Base-by-base conservation (phyloP, 495 filamentous ascomycete species). In the Bombardia bombarda region DNA sequence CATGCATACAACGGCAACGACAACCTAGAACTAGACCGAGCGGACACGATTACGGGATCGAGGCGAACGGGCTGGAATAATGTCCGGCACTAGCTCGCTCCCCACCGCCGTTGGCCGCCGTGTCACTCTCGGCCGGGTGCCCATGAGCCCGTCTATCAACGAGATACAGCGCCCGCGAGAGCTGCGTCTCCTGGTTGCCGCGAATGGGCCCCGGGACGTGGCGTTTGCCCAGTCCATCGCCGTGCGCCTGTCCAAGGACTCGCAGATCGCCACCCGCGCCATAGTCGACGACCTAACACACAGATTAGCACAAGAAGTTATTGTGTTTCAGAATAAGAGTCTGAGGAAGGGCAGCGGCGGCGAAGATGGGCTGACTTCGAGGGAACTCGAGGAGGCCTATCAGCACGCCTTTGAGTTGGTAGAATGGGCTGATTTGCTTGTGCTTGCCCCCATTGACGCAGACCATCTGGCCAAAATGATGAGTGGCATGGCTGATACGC, bases 351-450 rank as follows among this genome's bases (percentile, higher is more conserved):
- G 46, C 26, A 50, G 46, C 0, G 53, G 46, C 26, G 51, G 46
- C 0, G 43, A 53, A 26, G 55, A 65, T 6, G 52, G 43, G 42
- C 22, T 39, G 35, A 57, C 55, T 20, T 54, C 61, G 10, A 51
- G 53, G 22, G 62, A 67, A 21, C 62, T 74, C 52, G 71, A 74
- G 45, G 60, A 56, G 13, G 66, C 57, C 24, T 62, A 63, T 39
- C 63, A 65, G 35, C 57, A 83, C 46, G 84, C 83, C 17, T 80
- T 74, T 7, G 82, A 87, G 50, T 73, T 88, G 22, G 82, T 83
- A 47, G 79, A 85, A 51, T 94, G 87, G 87, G 86, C 87, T n/a
- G 84, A 92, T 61, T 66, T 94, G 57, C 69, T 92, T 14, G 72
- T 92, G 18, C 73, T 92, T 10, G 85, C 84, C 13, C 86, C 87